Evolutionary conservation across 805 yeast species (phyloP), one percentile per base, ranked within the genome.

Genomic region (Clavispora carvajalis): DNA sequence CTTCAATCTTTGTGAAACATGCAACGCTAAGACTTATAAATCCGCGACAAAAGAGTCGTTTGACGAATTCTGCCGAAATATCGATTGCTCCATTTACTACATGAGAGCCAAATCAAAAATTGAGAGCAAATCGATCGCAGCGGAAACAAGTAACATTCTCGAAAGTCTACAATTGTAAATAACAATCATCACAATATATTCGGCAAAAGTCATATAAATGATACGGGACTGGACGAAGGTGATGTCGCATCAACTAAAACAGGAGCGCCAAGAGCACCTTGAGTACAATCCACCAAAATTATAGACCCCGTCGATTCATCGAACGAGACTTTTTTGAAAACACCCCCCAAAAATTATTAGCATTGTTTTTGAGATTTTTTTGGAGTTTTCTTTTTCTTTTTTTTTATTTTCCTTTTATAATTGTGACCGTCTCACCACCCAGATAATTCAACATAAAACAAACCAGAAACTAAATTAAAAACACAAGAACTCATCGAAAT

Each of bases 71-170:
- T 86, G 95, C 54, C 62, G 59, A 6, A 82, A 86, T 34, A 72
- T 71, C 25, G 88, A 81, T 51, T 86, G 95, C 54, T 71, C 80
- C 0, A 63, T 80, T 0, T 85, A 71, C 53, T 85, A 71, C 52
- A 66, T 76, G 7, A 67, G 80, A 36, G 62, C 73, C 10, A 74
- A 76, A 49, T 62, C 71, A 2, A 39, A 24, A 12, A 37, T 39
- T 15, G 49, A 50, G 22, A 12, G 29, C 13, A 26, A 22, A n/a
- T 25, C 18, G 15, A 8, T 31, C 2, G 8, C n/a, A n/a, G 15
- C 11, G 7, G 24, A 34, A 15, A 16, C n/a, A 13, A 10, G 15
- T 2, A 30, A n/a, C 12, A 31, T 41, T 16, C 7, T 28, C 5
- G 16, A 28, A 19, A 26, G 18, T 5, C 23, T 36, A 21, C 34